phyloP scores from a whole-genome alignment of 345 rosid species.

The Camelina sativa region DNA sequence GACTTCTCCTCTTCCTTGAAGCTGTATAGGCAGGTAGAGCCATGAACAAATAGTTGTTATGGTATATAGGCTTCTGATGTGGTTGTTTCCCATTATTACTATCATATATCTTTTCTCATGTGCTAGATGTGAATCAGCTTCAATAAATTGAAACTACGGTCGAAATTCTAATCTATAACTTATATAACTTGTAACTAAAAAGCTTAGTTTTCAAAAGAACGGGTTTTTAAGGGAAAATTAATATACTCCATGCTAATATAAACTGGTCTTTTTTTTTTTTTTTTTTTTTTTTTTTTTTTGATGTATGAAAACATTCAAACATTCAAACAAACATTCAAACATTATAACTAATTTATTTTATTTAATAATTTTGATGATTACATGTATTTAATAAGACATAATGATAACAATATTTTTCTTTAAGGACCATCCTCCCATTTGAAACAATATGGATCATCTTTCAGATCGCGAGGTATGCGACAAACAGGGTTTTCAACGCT shows the following conservation, averaged over 20 bases:
- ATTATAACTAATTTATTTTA: neutral
- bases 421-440: neutral
- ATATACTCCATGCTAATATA: neutral
- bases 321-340: neutral
- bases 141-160: neutral
- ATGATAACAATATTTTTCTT: neutral
- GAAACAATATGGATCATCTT: slow-evolving; percentile 2
- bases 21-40: neutral
- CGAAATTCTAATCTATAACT: neutral
- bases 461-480: neutral
- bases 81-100: neutral
- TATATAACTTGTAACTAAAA: too few relatives aligned
- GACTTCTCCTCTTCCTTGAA: too few relatives aligned
- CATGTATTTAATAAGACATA: neutral
- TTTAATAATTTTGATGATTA: neutral
- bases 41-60: neutral
- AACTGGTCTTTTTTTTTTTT: too few relatives aligned
- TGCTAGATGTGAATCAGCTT: neutral
- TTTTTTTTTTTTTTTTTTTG: too few relatives aligned
- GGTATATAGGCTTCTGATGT: neutral
- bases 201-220: neutral
- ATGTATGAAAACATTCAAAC: too few relatives aligned
- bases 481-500: neutral
- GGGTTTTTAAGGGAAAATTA: neutral
- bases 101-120: neutral